Percentiles rank a stretch among this genome's conserved stretches.
These are phyloP conservation scores for Liquidambar formosana DNA, from an alignment of 164 flowering plant species.

Conservation along the genomic window DNA sequence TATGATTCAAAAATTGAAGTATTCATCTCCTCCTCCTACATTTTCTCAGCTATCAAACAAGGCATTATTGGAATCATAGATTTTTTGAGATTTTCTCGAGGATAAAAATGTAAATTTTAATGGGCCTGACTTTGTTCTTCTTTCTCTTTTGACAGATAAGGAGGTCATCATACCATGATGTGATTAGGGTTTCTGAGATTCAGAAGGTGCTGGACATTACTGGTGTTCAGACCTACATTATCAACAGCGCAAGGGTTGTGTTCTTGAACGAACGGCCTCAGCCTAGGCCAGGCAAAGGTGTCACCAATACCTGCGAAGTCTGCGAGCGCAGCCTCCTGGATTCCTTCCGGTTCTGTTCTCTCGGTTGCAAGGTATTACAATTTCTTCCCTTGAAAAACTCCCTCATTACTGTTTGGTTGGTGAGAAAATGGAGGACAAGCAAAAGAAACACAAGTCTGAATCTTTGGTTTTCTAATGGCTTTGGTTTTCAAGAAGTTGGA, in stretches of 20 bases:
- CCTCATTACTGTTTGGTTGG: background rate
- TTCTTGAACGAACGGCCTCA: slow-evolving; percentile 92
- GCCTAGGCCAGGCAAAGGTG: slow-evolving; percentile 95
- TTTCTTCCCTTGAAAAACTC: background rate
- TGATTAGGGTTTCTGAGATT: slow-evolving; percentile 87
- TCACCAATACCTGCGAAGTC: slow-evolving; percentile 84
- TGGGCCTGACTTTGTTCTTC: slow-evolving; percentile 4
- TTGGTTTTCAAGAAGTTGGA: no score
- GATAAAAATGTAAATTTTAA: background rate
- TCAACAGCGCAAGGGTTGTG: slow-evolving; percentile 90
- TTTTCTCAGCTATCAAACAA: background rate
- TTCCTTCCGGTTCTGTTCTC: slow-evolving; percentile 90
- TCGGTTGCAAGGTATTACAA: slow-evolving; percentile 84
- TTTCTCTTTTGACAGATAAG: slow-evolving; percentile 56
- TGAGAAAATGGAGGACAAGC: no score
- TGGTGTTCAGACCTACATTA: slow-evolving; percentile 88
- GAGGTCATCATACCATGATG: slow-evolving; percentile 96
- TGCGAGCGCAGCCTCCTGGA: slow-evolving; percentile 90
- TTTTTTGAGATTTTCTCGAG: background rate
- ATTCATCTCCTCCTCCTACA: background rate
- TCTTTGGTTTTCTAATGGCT: no score
- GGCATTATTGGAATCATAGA: background rate
- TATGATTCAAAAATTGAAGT: no score
- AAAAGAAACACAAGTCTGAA: no score
- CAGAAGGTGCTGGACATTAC: slow-evolving; percentile 83